Base-by-base conservation (phyloP, 495 filamentous ascomycete species). In the Durotheca rogersii region DNA sequence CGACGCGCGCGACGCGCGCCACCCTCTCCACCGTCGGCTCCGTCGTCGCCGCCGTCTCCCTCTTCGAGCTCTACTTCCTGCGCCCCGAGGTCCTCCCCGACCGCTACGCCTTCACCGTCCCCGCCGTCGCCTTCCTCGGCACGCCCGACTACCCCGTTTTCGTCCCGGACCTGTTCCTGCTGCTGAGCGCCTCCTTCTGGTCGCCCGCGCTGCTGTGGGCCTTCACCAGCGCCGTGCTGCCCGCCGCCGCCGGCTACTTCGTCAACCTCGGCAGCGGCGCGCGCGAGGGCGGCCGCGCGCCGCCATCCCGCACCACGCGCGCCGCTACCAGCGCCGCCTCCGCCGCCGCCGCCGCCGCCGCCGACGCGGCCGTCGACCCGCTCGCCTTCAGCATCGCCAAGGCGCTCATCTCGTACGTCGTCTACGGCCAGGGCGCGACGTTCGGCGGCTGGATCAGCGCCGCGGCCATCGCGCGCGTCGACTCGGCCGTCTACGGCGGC, bases 301-400 rank as follows among this genome's bases (percentile, higher is more conserved):
- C 60, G n/a, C n/a, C n/a, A n/a, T n/a, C 40, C 36, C 61, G n/a
- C n/a, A n/a, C n/a, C n/a, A n/a, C n/a, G n/a, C n/a, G n/a, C 9
- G 48, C 38, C 30, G 48, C 40, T 17, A 56, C 64, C 3, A 72
- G 79, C 32, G 76, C 23, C 23, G 23, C 9, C 23, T 27, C 23
- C 23, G 4, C 34, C 58, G 62, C 40, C 64, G 72, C 53, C 40
- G 39, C 61, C 9, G 48, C 38, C 30, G 48, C 40, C 18, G 56
- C 64, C 3, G 72, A 79, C 32, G 76, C 84, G 20, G 76, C 70
- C 7, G 82, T 90, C 49, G 93, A 98, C 64, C 91, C 91, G 15
- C 70, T 96, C 51, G 85, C 83, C 45, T 98, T 92, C 67, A 93
- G 90, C 68, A 81, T 96, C 41, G 81, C 80, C 58, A 95, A 94